Conservation (phyloP, 2,329 filamentous ascomycete species). For the Onygenales sp. region DNA sequence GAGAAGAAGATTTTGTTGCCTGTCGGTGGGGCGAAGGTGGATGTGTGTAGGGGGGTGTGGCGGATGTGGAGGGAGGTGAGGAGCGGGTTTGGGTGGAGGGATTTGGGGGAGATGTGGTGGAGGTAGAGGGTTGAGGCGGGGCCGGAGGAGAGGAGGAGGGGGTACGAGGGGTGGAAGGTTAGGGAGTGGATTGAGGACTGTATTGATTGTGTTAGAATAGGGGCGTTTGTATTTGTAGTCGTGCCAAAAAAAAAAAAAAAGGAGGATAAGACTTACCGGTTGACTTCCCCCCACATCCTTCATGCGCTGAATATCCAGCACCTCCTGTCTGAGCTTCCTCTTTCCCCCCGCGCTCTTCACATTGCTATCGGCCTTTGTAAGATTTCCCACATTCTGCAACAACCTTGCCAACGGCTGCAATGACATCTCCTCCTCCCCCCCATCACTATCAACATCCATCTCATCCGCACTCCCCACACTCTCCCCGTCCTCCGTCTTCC, state of each 20-base stretch:
- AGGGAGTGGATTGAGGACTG: slow-evolving; percentile 69
- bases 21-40: slow-evolving; percentile 63
- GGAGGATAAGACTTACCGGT: slow-evolving; percentile 39
- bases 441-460: slow-evolving; percentile 45
- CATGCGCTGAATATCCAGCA: slow-evolving; percentile 79
- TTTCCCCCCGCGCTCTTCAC: slow-evolving; percentile 44
- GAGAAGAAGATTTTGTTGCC: slow-evolving; percentile 80
- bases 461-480: slow-evolving; percentile 42
- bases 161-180: slow-evolving; percentile 79
- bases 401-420: slow-evolving; percentile 70
- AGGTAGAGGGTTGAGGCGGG: slow-evolving; percentile 76
- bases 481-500: slow-evolving; percentile 22
- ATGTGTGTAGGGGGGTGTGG: slow-evolving; percentile 72
- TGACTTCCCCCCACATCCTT: slow-evolving; percentile 76
- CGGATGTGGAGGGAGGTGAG: slow-evolving; percentile 83
- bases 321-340: slow-evolving; percentile 72
- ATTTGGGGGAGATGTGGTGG: slow-evolving; percentile 74
- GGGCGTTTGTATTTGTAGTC: not conserved
- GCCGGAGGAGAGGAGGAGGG: slow-evolving; percentile 82
- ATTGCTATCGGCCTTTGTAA: slow-evolving; percentile 44
- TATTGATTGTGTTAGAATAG: slow-evolving; percentile 8
- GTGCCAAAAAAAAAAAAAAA: not conserved
- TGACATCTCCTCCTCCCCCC: slow-evolving; percentile 51
- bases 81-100: slow-evolving; percentile 73
- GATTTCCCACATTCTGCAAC: slow-evolving; percentile 61